Evolutionary conservation across 306 rosid genomes (phyloP).

Genomic region (Cucumis sativus): Cucumber_9930_V3 NC_026659.2:27387501-27388000

Average conservation of each 20-base stretch:
- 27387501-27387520: background rate
- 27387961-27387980: background rate
- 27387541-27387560: background rate
- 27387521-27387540: background rate
- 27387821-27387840: background rate
- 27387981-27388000: background rate
- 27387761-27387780: background rate
- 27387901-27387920: background rate
- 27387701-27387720: constrained; percentile 60
- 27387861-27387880: background rate
- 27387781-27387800: background rate
- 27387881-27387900: background rate
- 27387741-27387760: background rate
- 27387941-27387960: background rate
- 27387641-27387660: constrained; percentile 85
- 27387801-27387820: background rate
- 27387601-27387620: background rate
- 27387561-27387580: background rate
- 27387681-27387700: constrained; percentile 94
- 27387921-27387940: background rate
- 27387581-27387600: background rate
- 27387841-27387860: background rate
- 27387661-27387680: constrained; percentile 85
- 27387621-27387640: constrained; percentile 53
- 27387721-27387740: constrained; percentile 61